Evolutionary conservation across 164 flowering plant species (phyloP), one percentile per base, ranked within the genome.

Genomic region (Vitis rupestris): DNA sequence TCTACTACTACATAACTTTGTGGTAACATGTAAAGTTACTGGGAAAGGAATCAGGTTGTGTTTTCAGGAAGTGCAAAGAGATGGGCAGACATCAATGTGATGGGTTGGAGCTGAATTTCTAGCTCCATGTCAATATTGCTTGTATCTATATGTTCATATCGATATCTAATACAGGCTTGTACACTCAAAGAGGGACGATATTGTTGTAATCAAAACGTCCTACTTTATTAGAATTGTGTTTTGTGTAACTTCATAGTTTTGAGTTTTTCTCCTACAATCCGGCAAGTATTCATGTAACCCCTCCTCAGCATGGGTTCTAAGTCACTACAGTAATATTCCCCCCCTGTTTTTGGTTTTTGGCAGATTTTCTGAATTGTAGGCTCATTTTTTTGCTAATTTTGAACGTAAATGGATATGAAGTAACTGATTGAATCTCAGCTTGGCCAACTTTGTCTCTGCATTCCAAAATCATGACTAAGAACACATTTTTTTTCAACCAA

Each of bases 131-230:
- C 2, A 54, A 66, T 54, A 37, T 55, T 53, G 52, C 7, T 15
- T 55, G 61, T 66, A 66, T 6, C 15, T 66, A 15, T 19, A 54
- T 17, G 16, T 17, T 17, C 30, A 66, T 29, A 54, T 53, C 9
- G 30, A 56, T 67, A 57, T n/a, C 37, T 10, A 12, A 12, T 55
- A 15, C 59, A 66, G 59, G 59, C 59, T 65, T 65, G 58, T 52
- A 16, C 10, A 14, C 47, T 16, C 30, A 47, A 50, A 44, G 54
- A 44, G 54, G 27, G 19, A 49, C 17, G 44, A 37, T 57, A 6
- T 1, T 16, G 44, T 17, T 66, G 30, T 10, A 11, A 11, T 23
- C 19, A 10, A 57, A 48, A 19, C 53, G 15, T 50, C 11, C 44
- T 27, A 16, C 12, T 56, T 9, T 10, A 57, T 23, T 57, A 30